Percentiles rank a stretch among this genome's conserved stretches.
Conservation (phyloP, 139 green algal genomes). For the Chlorella sp. region DNA sequence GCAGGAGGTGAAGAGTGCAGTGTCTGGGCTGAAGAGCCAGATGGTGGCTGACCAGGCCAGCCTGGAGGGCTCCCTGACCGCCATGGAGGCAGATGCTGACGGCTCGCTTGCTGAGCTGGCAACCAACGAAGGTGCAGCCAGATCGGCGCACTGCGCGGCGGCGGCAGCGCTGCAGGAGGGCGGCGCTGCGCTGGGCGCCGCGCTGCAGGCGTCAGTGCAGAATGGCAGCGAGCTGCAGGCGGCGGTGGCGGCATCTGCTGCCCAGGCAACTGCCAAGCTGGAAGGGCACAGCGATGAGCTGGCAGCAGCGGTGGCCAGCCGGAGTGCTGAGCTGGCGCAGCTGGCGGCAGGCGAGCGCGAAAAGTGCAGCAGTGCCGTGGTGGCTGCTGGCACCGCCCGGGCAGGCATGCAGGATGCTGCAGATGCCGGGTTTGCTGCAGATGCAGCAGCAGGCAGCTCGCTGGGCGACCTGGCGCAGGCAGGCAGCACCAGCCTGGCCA, state of each 20-base stretch:
- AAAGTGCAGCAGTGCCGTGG: not conserved
- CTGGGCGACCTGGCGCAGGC: conserved; percentile 1
- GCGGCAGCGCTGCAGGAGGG: conserved; percentile 20
- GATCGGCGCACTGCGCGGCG: not conserved
- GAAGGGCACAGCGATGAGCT: conserved; percentile 22
- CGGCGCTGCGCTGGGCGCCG: not conserved
- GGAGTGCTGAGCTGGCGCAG: not conserved
- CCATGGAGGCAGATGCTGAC: conserved; percentile 4
- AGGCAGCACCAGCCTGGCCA: not conserved
- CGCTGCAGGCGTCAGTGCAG: not conserved
- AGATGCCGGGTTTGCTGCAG: not conserved
- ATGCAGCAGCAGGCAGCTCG: not conserved
- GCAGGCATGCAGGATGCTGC: not conserved
- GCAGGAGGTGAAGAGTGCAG: conserved; percentile 27
- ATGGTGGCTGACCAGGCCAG: not conserved
- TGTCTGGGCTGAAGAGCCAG: not conserved
- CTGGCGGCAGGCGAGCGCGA: not conserved
- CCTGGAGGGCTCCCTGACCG: conserved; percentile 11
- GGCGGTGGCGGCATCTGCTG: not conserved
- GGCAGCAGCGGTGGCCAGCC: not conserved
- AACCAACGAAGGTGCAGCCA: not conserved
- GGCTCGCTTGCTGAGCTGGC: conserved; percentile 1
- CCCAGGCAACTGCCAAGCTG: not conserved
- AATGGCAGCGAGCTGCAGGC: not conserved
- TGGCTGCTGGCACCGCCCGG: not conserved